phyloP scores from a whole-genome alignment of 1,284 basidiomycete genomes.

The Fomitopsis palustris region DNA sequence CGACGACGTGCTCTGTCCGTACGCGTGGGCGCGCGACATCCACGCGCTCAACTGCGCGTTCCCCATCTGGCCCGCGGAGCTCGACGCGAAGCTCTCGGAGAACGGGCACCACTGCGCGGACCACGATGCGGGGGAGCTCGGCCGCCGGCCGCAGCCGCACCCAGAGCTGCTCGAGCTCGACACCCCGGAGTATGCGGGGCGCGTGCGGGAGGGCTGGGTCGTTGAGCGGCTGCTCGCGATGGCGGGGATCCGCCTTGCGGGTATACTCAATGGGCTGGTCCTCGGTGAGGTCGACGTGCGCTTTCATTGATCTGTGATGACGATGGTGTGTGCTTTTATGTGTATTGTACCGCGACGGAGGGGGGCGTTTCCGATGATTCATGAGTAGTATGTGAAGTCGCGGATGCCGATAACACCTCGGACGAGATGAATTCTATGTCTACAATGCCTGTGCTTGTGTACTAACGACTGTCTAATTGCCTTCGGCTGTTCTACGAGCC shows the following conservation, averaged over 20 bases:
- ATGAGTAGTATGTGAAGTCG: too few species aligned
- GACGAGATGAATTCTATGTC: too few species aligned
- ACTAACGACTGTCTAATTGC: too few species aligned
- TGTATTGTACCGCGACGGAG: not conserved
- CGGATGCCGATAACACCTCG: too few species aligned
- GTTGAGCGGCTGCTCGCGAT: conserved; percentile 81
- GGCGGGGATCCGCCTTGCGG: conserved; percentile 81
- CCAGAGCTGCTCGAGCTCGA: conserved; percentile 70
- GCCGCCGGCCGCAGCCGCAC: conserved; percentile 17
- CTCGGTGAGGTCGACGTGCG: conserved; percentile 24
- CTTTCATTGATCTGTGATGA: not conserved
- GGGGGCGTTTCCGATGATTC: too few species aligned
- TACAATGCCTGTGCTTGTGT: too few species aligned
- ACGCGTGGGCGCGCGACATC: conserved; percentile 66
- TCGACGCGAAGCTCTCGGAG: conserved; percentile 36
- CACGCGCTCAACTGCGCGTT: conserved; percentile 78
- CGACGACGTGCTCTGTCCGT: conserved; percentile 72
- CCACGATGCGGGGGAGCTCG: conserved; percentile 2
- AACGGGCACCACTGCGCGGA: conserved; percentile 7
- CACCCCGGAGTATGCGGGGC: conserved; percentile 76
- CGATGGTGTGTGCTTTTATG: not conserved
- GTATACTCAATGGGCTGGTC: conserved; percentile 75
- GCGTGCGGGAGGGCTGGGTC: conserved; percentile 62
- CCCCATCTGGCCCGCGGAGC: conserved; percentile 65
- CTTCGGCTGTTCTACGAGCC: too few species aligned